These are phyloP conservation scores for Vaccinium darrowii DNA, from an alignment of 148 eudicot species.

Conservation along the genomic window DNA sequence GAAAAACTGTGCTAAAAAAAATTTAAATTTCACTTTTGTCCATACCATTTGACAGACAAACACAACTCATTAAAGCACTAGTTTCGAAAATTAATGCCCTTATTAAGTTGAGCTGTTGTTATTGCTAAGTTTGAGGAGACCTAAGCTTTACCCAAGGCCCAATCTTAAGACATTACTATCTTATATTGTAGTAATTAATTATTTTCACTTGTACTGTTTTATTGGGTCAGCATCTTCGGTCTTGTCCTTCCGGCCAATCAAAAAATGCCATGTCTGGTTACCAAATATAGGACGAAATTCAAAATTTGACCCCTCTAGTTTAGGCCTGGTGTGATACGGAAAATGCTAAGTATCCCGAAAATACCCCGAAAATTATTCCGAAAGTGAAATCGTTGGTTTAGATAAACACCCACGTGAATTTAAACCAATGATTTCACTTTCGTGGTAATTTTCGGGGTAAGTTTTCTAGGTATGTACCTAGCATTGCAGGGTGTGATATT, in stretches of 20 bases:
- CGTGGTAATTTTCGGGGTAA: too few relatives aligned
- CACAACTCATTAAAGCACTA: slow-evolving; percentile 53
- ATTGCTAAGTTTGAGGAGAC: slow-evolving; percentile 32
- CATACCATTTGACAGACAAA: slow-evolving; percentile 36
- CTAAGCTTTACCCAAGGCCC: slow-evolving; percentile 11
- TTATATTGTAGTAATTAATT: background rate
- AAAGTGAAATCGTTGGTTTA: too few relatives aligned
- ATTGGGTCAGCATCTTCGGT: background rate
- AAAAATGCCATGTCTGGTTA: background rate
- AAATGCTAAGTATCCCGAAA: too few relatives aligned
- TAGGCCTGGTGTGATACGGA: background rate
- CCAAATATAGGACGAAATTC: background rate
- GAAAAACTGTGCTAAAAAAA: slow-evolving; percentile 29
- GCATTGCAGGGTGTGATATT: too few relatives aligned
- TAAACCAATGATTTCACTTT: too few relatives aligned
- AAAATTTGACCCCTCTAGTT: background rate
- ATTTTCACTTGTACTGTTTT: slow-evolving; percentile 13
- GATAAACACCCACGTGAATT: too few relatives aligned
- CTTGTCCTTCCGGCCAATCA: background rate
- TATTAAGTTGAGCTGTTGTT: slow-evolving; percentile 6
- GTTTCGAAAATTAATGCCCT: slow-evolving; percentile 18
- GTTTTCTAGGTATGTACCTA: too few relatives aligned
- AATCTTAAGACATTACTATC: slow-evolving; percentile 10
- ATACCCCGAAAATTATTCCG: too few relatives aligned
- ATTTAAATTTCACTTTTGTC: slow-evolving; percentile 35